phyloP scores from a whole-genome alignment of 768 basidiomycete genomes.

The Tylopilus sp. region DNA sequence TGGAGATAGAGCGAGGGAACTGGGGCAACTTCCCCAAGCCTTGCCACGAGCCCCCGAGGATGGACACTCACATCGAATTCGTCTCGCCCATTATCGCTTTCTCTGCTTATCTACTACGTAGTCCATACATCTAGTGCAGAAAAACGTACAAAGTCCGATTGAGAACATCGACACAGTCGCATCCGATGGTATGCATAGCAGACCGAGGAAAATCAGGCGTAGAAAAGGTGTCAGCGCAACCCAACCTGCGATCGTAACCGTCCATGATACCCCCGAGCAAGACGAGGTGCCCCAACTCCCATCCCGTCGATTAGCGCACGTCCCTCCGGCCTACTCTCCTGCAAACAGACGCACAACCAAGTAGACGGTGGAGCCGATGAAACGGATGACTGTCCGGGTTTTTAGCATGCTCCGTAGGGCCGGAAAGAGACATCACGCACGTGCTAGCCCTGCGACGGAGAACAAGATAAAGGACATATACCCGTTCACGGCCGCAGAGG shows the following conservation, averaged over 20 bases:
- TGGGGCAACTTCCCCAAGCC: too few species aligned
- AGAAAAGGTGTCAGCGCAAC: neutral
- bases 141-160: neutral
- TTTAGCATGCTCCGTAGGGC: neutral
- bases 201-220: too few species aligned
- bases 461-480: constrained; percentile 90
- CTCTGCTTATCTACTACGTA: too few species aligned
- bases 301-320: neutral
- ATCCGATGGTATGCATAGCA: neutral
- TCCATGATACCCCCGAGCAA: constrained; percentile 5
- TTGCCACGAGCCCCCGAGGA: too few species aligned
- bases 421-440: constrained; percentile 45
- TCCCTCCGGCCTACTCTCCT: too few species aligned
- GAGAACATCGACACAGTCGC: neutral
- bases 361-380: constrained; percentile 77
- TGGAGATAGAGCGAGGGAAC: too few species aligned
- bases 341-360: constrained; percentile 85
- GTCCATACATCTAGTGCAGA: too few species aligned
- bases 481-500: constrained; percentile 61
- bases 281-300: neutral
- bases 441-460: constrained; percentile 82
- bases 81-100: too few species aligned
- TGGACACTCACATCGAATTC: too few species aligned
- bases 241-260: constrained; percentile 4
- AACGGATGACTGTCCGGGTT: constrained; percentile 64